Evolutionary conservation across 208 protist genomes (phyloP).

Genomic region (Tritrichomonas foetus): DNA sequence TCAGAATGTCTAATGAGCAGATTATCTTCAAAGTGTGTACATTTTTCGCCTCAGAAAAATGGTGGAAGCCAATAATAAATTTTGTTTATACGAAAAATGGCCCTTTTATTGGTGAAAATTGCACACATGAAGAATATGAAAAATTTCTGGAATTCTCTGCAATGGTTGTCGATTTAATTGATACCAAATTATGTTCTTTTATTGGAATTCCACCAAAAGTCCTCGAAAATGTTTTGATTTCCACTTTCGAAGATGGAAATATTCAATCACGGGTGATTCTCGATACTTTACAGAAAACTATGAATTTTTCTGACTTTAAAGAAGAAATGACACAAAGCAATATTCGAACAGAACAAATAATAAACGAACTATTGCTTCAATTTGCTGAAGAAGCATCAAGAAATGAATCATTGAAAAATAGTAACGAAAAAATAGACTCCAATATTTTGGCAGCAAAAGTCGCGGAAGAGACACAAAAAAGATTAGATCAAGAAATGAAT

Average conservation of each 20-base stretch:
- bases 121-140: neutral
- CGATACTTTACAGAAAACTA: neutral
- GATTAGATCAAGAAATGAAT: neutral
- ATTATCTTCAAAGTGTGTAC: neutral
- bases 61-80: neutral
- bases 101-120: neutral
- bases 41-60: neutral
- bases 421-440: no score
- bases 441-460: neutral
- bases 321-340: neutral
- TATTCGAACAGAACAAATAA: neutral
- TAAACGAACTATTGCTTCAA: neutral
- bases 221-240: neutral
- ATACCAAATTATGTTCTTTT: neutral
- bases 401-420: neutral
- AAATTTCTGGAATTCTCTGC: neutral
- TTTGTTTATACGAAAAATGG: neutral
- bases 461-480: neutral
- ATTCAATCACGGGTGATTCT: neutral
- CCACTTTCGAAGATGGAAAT: neutral
- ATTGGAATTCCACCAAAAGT: neutral
- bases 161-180: neutral
- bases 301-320: neutral
- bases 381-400: neutral
- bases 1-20: neutral